A percentile compares a stretch with the other conserved stretches of the same genome.
These are phyloP conservation scores for Ustilago xerochloae DNA, from an alignment of 1,284 basidiomycete species.

Conservation along the genomic window DNA sequence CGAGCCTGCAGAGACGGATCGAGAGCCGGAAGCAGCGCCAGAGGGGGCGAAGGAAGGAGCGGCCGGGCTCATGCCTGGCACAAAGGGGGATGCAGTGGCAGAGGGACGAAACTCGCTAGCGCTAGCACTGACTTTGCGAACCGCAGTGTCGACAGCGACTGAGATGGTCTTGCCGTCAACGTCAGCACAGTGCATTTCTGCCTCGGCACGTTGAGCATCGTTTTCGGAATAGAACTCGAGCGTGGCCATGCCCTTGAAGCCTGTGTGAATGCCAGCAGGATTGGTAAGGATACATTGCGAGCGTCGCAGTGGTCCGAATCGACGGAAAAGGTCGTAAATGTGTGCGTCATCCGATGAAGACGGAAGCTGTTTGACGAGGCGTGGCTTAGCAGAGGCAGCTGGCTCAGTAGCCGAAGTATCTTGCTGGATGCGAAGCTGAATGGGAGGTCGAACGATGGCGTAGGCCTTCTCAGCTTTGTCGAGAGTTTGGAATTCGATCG, in stretches of 20 bases:
- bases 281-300: conserved; percentile 57
- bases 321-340: conserved; percentile 61
- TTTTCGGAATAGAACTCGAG: conserved; percentile 55
- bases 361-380: conserved; percentile 61
- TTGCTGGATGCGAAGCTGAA: conserved; percentile 40
- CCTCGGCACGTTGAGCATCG: conserved; percentile 53
- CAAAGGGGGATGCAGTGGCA: conserved; percentile 53
- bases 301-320: conserved; percentile 52
- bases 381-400: conserved; percentile 42
- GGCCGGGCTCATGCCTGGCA: conserved; percentile 50
- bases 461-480: conserved; percentile 62
- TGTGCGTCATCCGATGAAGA: conserved; percentile 42
- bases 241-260: conserved; percentile 61
- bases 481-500: conserved; percentile 61
- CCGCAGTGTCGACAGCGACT: conserved; percentile 48
- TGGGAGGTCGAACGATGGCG: conserved; percentile 48
- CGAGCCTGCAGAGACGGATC: conserved; percentile 45
- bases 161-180: conserved; percentile 58
- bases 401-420: conserved; percentile 35
- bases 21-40: conserved; percentile 13
- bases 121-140: conserved; percentile 32
- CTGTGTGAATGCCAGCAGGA: conserved; percentile 54
- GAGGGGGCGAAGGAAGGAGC: conserved; percentile 53
- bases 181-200: conserved; percentile 59
- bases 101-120: conserved; percentile 50